A percentile compares a stretch with the other conserved stretches of the same genome.
Evolutionary conservation across 371 early-diverging fungal genomes (phyloP).

Genomic region (Mucor circinelloides): DNA sequence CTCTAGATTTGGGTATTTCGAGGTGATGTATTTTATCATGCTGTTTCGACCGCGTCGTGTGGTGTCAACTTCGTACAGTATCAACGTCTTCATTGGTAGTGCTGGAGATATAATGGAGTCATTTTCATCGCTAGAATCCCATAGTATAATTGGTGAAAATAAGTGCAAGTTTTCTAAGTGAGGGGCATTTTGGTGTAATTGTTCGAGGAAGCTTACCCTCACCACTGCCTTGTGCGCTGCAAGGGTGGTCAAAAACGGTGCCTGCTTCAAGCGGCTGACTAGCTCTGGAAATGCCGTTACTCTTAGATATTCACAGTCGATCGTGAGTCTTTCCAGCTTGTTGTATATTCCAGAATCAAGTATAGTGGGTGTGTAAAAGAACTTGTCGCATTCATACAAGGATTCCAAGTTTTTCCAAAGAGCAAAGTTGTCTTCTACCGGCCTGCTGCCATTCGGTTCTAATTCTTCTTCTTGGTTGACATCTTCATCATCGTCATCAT

Average conservation of each 20-base stretch:
- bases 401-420: not conserved
- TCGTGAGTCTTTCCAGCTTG: not conserved
- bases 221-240: not conserved
- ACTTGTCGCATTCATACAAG: not conserved
- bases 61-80: not conserved
- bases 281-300: not conserved
- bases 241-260: not conserved
- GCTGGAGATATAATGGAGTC: not conserved
- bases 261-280: not conserved
- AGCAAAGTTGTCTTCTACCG: not conserved
- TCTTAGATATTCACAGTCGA: not conserved
- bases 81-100: not conserved
- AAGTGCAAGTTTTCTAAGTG: not conserved
- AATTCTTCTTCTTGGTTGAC: not conserved
- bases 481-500: not conserved
- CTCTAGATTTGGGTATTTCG: not conserved
- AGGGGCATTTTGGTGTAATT: not conserved
- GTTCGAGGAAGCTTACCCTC: not conserved
- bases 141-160: not conserved
- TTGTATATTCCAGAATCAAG: not conserved
- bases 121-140: not conserved
- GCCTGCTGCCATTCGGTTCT: not conserved
- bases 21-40: not conserved
- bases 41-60: not conserved
- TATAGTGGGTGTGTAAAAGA: not conserved